Evolutionary conservation across 176 grass and related monocot species (phyloP), one percentile per base, ranked within the genome.

Genomic region (Zoysia pacifica): DNA sequence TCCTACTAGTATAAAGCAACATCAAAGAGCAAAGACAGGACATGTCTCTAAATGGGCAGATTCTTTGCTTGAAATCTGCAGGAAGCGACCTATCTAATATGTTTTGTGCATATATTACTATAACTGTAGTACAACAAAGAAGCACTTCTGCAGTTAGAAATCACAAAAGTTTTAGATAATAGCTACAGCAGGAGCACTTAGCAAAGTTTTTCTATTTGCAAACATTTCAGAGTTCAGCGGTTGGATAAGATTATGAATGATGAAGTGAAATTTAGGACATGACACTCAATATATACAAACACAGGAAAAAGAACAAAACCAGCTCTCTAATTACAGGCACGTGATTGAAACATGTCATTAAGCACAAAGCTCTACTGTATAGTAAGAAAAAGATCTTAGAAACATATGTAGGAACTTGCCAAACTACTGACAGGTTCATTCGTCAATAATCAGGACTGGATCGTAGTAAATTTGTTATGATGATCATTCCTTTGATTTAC

Each of bases 251-350:
- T 42, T 65, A 43, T 59, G 49, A 19, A 69, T 42, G 48, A 58
- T 70, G 5, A 53, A 52, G 15, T 78, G 16, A 13, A 82, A 56
- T 16, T 53, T 71, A 47, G 48, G 64, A 2, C 38, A 56, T 12
- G 49, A 40, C 6, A 47, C 4, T 18, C 40, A 40, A 18, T 47
- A 59, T 41, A 16, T 35, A 62, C 9, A 61, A 11, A 68, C 43
- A 69, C 48, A 72, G 35, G 9, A 70, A 18, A 84, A 77, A 43
- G 15, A 78, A 54, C 35, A 13, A 78, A 73, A 35, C 58, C 5
- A 0, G 56, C 47, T 77, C 53, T 47, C 28, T 46, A 72, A 70
- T 10, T 65, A 42, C 15, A 19, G 9, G 50, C 38, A 75, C 6
- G 38, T 38, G 2, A 9, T 55, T 41, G 41, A 39, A 56, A 19